These are phyloP conservation scores for Lagenidium giganteum DNA, from an alignment of 352 stramenopile species.

Conservation along the genomic window DNA sequence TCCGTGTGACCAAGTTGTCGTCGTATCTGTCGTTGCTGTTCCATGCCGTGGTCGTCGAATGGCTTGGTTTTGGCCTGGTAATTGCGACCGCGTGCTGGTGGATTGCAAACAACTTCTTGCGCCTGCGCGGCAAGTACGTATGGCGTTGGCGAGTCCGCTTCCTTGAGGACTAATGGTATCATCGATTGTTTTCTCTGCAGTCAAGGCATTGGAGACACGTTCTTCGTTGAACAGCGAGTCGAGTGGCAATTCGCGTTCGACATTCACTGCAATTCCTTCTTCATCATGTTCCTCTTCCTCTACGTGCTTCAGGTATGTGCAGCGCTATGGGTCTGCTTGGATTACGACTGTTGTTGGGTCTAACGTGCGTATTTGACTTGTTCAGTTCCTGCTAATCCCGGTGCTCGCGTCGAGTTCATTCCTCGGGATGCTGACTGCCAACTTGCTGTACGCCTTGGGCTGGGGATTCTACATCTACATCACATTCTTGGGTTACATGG, in stretches of 20 bases:
- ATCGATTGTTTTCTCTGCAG: slow-evolving; percentile 16
- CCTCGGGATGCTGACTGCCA: slow-evolving; percentile 86
- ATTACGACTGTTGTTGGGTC: neutral
- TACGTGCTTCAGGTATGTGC: slow-evolving; percentile 86
- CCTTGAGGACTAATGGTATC: neutral
- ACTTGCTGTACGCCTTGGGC: slow-evolving; percentile 91
- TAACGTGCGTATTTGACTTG: slow-evolving; percentile 5
- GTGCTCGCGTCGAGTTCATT: slow-evolving; percentile 90
- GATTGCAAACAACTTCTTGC: slow-evolving; percentile 68
- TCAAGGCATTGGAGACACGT: slow-evolving; percentile 64
- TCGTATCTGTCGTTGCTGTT: slow-evolving; percentile 66
- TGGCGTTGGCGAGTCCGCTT: no score
- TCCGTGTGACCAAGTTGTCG: slow-evolving; percentile 43
- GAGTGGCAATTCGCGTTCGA: slow-evolving; percentile 99
- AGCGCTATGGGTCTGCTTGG: slow-evolving; percentile 7
- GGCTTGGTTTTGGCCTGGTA: slow-evolving; percentile 68
- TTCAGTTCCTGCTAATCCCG: slow-evolving; percentile 94
- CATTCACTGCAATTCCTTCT: slow-evolving; percentile 99
- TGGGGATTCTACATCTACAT: slow-evolving; percentile 98
- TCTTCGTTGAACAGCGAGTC: slow-evolving; percentile 95
- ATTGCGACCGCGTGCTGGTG: slow-evolving; percentile 71
- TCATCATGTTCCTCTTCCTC: slow-evolving; percentile 94
- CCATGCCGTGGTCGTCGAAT: slow-evolving; percentile 78
- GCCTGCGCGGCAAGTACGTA: slow-evolving; percentile 48
- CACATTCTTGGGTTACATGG: slow-evolving; percentile 96